phyloP scores from a whole-genome alignment of 148 eudicot genomes.

The Suaeda aralocaspica region DNA sequence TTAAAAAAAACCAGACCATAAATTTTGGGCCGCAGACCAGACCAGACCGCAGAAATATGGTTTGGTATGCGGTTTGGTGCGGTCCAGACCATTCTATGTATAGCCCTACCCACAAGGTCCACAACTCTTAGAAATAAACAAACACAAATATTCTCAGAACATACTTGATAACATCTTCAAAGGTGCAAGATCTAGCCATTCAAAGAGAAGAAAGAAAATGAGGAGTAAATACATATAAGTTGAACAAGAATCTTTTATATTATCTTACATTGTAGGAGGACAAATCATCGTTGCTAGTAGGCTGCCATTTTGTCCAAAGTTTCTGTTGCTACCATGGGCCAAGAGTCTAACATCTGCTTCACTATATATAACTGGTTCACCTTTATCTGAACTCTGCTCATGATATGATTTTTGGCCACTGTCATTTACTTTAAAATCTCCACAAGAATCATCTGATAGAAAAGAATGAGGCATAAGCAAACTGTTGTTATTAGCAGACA shows the following conservation, averaged over 20 bases:
- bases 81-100: no score
- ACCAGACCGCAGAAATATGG: no score
- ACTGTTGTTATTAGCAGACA: not conserved
- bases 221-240: no score
- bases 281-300: slow-evolving; percentile 7
- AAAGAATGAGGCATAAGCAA: slow-evolving; percentile 9
- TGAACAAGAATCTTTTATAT: slow-evolving; percentile 18
- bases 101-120: no score
- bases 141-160: not conserved
- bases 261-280: slow-evolving; percentile 12
- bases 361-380: slow-evolving; percentile 18
- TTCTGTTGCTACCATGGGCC: slow-evolving; percentile 19
- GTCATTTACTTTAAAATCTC: slow-evolving; percentile 12
- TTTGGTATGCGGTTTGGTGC: no score
- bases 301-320: slow-evolving; percentile 27
- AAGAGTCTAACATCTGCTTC: slow-evolving; percentile 20
- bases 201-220: not conserved
- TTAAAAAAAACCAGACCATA: no score
- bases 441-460: slow-evolving; percentile 35
- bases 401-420: slow-evolving; percentile 14
- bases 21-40: no score
- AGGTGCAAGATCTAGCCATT: not conserved
- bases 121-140: not conserved
- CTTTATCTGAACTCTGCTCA: slow-evolving; percentile 25
- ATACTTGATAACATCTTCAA: not conserved